A percentile compares a stretch with the other conserved stretches of the same genome.
Conservation (phyloP, 2,329 filamentous ascomycete species). For the Aspergillus fijiensis region DNA sequence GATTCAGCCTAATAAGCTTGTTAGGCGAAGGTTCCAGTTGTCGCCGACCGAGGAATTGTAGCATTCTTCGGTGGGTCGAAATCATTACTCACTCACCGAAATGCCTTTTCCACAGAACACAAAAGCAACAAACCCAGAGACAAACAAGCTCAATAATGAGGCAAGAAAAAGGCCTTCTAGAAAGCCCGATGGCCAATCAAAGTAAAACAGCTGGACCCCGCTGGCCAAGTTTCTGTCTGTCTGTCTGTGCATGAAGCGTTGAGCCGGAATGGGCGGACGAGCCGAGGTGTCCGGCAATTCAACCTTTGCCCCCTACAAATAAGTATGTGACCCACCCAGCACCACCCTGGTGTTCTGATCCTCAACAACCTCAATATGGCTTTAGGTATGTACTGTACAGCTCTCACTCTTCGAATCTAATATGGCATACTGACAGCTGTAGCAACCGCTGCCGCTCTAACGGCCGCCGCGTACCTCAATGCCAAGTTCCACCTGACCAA, state of each 20-base stretch:
- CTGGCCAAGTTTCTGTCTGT: not conserved
- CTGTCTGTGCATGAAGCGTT: not conserved
- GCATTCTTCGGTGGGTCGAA: not conserved
- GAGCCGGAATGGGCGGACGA: not conserved
- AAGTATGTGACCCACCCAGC: not conserved
- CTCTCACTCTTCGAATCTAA: not conserved
- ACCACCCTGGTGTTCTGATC: not conserved
- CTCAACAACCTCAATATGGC: constrained; percentile 2
- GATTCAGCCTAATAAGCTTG: not conserved
- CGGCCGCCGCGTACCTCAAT: constrained; percentile 47
- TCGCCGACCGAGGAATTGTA: not conserved
- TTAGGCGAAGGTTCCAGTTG: not conserved
- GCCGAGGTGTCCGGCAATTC: not conserved
- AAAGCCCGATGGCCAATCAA: not conserved
- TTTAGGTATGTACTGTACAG: constrained; percentile 2
- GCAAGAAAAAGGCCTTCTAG: not conserved
- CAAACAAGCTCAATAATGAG: not conserved
- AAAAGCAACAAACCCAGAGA: too few relatives aligned
- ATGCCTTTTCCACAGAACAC: not conserved
- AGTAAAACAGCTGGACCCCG: not conserved
- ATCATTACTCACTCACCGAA: too few relatives aligned
- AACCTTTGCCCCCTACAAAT: not conserved
- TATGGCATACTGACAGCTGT: not conserved
- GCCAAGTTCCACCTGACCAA: constrained; percentile 67
- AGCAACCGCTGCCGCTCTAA: constrained; percentile 27